Base-by-base conservation (phyloP, 805 yeast genomes). In the Schwanniomyces vanrijiae region DNA sequence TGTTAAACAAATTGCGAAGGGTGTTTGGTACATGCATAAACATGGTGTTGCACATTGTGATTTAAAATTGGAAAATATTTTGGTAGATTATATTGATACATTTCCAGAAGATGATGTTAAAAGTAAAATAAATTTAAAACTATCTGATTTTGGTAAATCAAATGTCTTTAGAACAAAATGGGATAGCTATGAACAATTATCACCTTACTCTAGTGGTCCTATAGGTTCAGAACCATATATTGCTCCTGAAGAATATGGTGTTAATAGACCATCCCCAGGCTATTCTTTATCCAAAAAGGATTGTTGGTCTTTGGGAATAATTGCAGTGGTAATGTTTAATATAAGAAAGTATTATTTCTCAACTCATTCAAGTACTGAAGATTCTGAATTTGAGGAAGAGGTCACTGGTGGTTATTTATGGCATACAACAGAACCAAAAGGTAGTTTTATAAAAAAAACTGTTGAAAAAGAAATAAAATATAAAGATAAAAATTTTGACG, bases 11-110 rank as follows among this genome's bases (percentile, higher is more conserved):
- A 78, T 90, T 29, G 70, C 91, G 52, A 81, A 84, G 53, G 97
- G 96, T 1, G 78, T 91, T 25, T 78, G 83, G 24, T 90, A 87
- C 65, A 84, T 92, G 84, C 97, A 91, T 65, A 78, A 83, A 8
- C 90, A 86, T 66, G 97, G 97, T 28, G 92, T 91, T 25, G 92
- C 97, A 0, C 97, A 91, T 65, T 87, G 96, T 60, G 97, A 91
- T 61, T 72, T 91, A 50, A 91, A 91, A 66, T 90, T 96, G 10
- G 97, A 91, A 60, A 91, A 91, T 64, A 72, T 91, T 22, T 63
- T 91, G 33, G 69, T 91, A 40, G 38, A 39, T 21, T 49, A 49
- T 42, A 46, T 35, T 25, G 43, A 49, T 14, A 49, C 43, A 16
- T 20, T 19, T 10, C 6, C 25, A 9, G 16, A 33, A 13, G 28